A percentile compares a stretch with the other conserved stretches of the same genome.
phyloP scores from a whole-genome alignment of 2,329 filamentous ascomycete genomes.

The Nigrograna mackinnonii region DNA sequence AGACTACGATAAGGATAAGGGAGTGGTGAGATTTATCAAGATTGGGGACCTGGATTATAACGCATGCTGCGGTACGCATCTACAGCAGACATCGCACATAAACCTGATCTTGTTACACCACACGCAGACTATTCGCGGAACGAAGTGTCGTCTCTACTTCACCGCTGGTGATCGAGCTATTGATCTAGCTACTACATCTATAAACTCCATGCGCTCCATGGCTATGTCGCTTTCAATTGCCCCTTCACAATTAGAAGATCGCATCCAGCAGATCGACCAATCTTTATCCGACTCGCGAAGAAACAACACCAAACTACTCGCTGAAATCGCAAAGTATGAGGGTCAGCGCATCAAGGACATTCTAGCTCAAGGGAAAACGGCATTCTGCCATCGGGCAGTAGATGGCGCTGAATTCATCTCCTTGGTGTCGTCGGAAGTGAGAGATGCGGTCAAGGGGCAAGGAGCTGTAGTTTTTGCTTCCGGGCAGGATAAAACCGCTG shows the following conservation, averaged over 20 bases:
- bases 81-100: constrained; percentile 36
- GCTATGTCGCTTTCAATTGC: constrained; percentile 26
- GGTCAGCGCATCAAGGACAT: constrained; percentile 22
- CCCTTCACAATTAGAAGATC: constrained; percentile 25
- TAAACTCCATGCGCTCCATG: constrained; percentile 29
- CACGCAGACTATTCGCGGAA: constrained; percentile 30
- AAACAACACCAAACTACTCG: constrained; percentile 30
- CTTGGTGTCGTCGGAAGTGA: constrained; percentile 27
- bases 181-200: constrained; percentile 24
- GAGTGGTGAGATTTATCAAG: constrained; percentile 34
- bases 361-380: constrained; percentile 15
- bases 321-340: constrained; percentile 31
- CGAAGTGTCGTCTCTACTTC: constrained; percentile 35
- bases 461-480: constrained; percentile 29
- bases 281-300: constrained; percentile 24
- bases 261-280: constrained; percentile 27
- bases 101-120: constrained; percentile 33
- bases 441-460: constrained; percentile 22
- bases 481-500: constrained; percentile 27
- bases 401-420: constrained; percentile 36
- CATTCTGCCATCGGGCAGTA: constrained; percentile 26
- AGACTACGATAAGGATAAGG: constrained; percentile 36
- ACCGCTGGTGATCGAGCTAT: constrained; percentile 34
- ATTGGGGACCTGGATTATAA: constrained; percentile 38
- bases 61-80: constrained; percentile 38